These are phyloP conservation scores for Colletotrichum viniferum DNA, from an alignment of 2,329 filamentous ascomycete genomes.

Conservation along the genomic window DNA sequence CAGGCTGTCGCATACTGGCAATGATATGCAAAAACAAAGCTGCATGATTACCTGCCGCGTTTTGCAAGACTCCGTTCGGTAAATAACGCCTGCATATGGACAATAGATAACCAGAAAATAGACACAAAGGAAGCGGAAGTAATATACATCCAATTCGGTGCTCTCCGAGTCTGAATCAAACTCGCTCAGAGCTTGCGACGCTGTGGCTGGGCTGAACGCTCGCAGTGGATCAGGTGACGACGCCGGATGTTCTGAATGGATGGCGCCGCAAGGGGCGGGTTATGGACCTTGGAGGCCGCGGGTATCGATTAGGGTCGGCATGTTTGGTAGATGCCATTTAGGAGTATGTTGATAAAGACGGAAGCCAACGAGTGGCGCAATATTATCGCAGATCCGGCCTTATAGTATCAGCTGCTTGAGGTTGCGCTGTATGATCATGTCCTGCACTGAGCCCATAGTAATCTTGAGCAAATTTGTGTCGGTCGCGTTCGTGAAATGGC, in stretches of 20 bases:
- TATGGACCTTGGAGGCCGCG: neutral
- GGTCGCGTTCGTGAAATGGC: slow-evolving; percentile 66
- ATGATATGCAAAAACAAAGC: neutral
- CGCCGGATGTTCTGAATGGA: neutral
- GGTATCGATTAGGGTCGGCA: slow-evolving; percentile 19
- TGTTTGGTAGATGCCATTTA: neutral
- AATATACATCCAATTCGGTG: slow-evolving; percentile 13
- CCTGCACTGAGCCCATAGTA: slow-evolving; percentile 84
- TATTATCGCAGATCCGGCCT: slow-evolving; percentile 26
- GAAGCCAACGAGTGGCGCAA: neutral
- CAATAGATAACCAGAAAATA: slow-evolving; percentile 15
- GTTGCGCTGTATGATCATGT: slow-evolving; percentile 87
- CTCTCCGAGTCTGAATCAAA: neutral
- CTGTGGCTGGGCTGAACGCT: neutral
- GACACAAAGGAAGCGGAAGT: slow-evolving; percentile 10
- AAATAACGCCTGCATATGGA: slow-evolving; percentile 19
- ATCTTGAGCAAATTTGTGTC: slow-evolving; percentile 81
- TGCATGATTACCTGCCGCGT: neutral
- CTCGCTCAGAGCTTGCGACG: neutral
- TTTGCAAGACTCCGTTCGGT: neutral
- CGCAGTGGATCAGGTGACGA: neutral
- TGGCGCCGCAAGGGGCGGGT: neutral
- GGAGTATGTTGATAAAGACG: neutral
- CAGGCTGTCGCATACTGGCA: neutral
- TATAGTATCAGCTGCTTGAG: slow-evolving; percentile 78